Percentiles rank a stretch among this genome's conserved stretches.
These are phyloP conservation scores for Coprinopsis cinerea DNA, from an alignment of 768 basidiomycete genomes.

Conservation along the genomic window DNA sequence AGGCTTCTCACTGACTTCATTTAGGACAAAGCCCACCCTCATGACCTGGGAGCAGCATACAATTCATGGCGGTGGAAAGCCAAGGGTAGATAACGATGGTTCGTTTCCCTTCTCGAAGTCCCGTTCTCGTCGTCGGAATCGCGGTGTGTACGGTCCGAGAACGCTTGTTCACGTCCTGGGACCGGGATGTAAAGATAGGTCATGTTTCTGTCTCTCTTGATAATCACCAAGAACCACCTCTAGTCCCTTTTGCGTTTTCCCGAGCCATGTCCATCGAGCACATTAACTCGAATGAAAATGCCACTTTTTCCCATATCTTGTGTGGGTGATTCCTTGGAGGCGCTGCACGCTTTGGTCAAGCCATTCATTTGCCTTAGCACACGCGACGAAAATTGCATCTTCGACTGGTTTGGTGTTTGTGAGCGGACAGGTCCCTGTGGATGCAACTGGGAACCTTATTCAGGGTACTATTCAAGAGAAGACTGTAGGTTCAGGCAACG, in stretches of 20 bases:
- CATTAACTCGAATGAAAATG: conserved; percentile 46
- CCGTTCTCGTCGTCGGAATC: too few relatives aligned
- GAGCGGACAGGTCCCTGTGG: conserved; percentile 54
- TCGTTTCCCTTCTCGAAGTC: too few relatives aligned
- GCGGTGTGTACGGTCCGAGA: too few relatives aligned
- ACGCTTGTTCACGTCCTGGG: too few relatives aligned
- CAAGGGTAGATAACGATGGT: too few relatives aligned
- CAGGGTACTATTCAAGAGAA: conserved; percentile 54
- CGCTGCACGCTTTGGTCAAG: too few relatives aligned
- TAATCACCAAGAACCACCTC: background rate
- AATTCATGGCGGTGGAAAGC: too few relatives aligned
- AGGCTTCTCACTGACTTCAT: too few relatives aligned
- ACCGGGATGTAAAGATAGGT: too few relatives aligned
- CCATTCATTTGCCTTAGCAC: conserved; percentile 35
- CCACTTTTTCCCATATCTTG: conserved; percentile 40
- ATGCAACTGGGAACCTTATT: conserved; percentile 41
- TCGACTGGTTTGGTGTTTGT: conserved; percentile 46
- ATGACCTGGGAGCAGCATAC: too few relatives aligned
- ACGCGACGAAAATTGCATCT: conserved; percentile 46
- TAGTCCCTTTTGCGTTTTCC: background rate
- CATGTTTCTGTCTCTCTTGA: too few relatives aligned
- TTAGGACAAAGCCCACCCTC: too few relatives aligned
- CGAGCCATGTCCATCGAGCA: conserved; percentile 47
- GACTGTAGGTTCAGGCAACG: conserved; percentile 33
- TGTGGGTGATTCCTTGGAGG: conserved; percentile 32